These are phyloP conservation scores for Mycena galericulata DNA, from an alignment of 768 basidiomycete species.

Conservation along the genomic window DNA sequence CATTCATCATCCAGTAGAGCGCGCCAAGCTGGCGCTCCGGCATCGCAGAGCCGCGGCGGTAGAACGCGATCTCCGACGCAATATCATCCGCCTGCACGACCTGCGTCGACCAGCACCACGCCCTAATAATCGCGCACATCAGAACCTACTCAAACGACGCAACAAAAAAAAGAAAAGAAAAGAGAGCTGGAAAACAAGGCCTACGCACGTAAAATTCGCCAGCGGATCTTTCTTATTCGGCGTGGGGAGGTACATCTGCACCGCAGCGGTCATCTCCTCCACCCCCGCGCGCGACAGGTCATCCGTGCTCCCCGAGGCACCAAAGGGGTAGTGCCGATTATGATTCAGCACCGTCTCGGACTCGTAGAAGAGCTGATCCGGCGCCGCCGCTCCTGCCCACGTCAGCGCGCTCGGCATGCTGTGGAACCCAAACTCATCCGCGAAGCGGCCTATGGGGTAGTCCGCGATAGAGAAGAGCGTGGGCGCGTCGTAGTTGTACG, in stretches of 20 bases:
- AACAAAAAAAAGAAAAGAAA: neutral
- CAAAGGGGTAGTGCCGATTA: constrained; percentile 15
- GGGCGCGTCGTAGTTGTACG: constrained; percentile 21
- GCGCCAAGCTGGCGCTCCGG: constrained; percentile 23
- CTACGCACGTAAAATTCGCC: constrained; percentile 28
- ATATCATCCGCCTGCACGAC: constrained; percentile 28
- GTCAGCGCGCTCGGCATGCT: constrained; percentile 17
- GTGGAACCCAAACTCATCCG: constrained; percentile 26
- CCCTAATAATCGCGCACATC: neutral
- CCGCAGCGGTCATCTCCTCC: constrained; percentile 20
- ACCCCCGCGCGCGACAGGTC: constrained; percentile 14
- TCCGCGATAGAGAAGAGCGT: constrained; percentile 6
- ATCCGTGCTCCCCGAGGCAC: constrained; percentile 15
- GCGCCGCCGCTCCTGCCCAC: constrained; percentile 13
- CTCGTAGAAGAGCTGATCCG: constrained; percentile 13
- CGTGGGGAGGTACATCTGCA: constrained; percentile 19
- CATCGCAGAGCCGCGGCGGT: constrained; percentile 26
- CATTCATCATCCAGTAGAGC: constrained; percentile 30
- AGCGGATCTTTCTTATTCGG: constrained; percentile 8
- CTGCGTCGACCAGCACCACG: constrained; percentile 30
- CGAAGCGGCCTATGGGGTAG: constrained; percentile 22
- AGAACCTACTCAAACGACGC: neutral
- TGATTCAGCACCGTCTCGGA: no score
- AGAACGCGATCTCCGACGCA: constrained; percentile 28
- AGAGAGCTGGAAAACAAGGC: no score